Evolutionary conservation across 192 early-diverging fungal species (phyloP).

Genomic region (Jimgerdemannia lactiflua): DNA sequence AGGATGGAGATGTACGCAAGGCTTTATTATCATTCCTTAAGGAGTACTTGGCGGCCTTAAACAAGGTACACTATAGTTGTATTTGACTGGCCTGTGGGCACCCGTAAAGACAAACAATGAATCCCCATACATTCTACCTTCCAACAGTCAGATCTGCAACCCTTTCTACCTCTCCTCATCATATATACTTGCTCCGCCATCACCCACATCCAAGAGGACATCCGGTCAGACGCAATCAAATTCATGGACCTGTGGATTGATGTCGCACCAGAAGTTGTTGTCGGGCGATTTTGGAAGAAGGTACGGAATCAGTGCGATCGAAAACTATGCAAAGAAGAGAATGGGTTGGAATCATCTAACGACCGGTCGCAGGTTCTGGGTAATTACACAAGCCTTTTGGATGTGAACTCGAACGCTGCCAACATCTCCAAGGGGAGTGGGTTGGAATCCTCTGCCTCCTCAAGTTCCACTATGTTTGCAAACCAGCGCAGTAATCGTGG

Average conservation of each 20-base stretch:
- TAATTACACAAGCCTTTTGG: constrained; percentile 59
- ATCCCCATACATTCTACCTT: background rate
- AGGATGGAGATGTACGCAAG: constrained; percentile 41
- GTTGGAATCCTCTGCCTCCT: background rate
- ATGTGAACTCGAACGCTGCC: constrained; percentile 48
- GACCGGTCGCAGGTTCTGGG: constrained; percentile 44
- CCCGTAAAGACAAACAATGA: background rate
- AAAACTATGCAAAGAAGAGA: too few relatives aligned
- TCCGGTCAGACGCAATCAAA: constrained; percentile 76
- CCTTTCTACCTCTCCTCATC: constrained; percentile 76
- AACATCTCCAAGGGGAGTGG: constrained; percentile 21
- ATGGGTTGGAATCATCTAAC: background rate
- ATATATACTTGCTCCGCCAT: constrained; percentile 84
- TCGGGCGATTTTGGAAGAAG: constrained; percentile 62
- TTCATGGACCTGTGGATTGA: constrained; percentile 75
- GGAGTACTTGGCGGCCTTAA: constrained; percentile 23
- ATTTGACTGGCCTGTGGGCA: background rate
- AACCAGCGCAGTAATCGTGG: background rate
- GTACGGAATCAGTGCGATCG: constrained; percentile 27
- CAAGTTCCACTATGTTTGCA: constrained; percentile 1
- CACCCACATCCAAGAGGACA: constrained; percentile 87
- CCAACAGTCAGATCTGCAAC: constrained; percentile 51
- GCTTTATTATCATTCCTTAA: constrained; percentile 29
- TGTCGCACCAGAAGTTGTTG: constrained; percentile 57
- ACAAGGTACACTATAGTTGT: constrained; percentile 20